Base-by-base conservation (phyloP, 129 eudicot genomes). In the Helichrysum umbraculigerum region DNA sequence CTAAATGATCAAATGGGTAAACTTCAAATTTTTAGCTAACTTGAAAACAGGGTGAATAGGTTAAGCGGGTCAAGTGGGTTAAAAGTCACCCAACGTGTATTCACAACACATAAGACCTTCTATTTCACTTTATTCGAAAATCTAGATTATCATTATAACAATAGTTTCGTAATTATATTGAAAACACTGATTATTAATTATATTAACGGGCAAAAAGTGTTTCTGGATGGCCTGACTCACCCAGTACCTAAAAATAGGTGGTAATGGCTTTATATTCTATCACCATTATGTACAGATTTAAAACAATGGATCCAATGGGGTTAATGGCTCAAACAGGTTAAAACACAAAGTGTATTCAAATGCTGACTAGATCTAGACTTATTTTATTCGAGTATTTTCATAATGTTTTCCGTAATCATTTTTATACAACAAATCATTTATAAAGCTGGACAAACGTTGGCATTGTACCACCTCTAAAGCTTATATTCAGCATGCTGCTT, bases 401-500 rank as follows among this genome's bases (percentile, higher is more conserved):
- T 42, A 42, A 42, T 44, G 52, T 44, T 2, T 11, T 44, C 16
- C 14, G 17, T 44, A 44, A 2, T 3, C 17, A 11, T 12, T 8
- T 44, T 11, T 44, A 44, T 44, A 44, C 17, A 44, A 44, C 3
- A 44, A 44, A 44, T 44, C 52, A 44, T 12, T 44, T 2, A 44
- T 14, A 44, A 12, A 3, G 14, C 52, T 44, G 52, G 52, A 44
- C 52, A 44, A 44, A 44, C 17, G 54, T 28, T 69, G 37, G 33
- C 75, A 68, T 47, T 70, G 15, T 70, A 11, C 59, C 59, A 44
- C 74, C 60, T 47, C 20, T 68, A 6, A 70, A 10, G 35, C 71
- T 39, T 67, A 67, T n/a, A 19, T 20, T 67, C 32, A 61, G 25
- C n/a, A 68, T 39, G 33, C 32, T 19, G 21, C 51, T 3, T 17